Base-by-base conservation (phyloP, 1,284 basidiomycete species). In the Puccinia novopanici region DNA sequence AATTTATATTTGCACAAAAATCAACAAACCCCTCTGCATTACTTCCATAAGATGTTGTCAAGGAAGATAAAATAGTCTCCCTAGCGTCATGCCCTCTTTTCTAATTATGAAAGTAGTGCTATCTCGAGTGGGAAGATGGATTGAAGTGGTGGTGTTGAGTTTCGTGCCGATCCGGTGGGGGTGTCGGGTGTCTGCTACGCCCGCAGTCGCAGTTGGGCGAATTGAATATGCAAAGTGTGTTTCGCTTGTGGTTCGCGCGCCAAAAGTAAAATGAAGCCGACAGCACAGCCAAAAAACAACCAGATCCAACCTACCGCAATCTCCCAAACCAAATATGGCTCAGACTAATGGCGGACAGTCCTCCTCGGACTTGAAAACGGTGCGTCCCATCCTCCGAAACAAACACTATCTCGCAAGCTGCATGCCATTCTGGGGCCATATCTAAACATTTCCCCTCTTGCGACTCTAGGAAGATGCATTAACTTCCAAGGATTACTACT, bases 401-500 rank as follows among this genome's bases (percentile, higher is more conserved):
- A 59, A 63, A 1, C 34, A 1, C 19, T 19, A 15, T 40, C 17
- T 15, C 4, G n/a, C n/a, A n/a, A n/a, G n/a, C n/a, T n/a, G n/a
- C n/a, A n/a, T n/a, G n/a, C n/a, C n/a, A n/a, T n/a, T n/a, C n/a
- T n/a, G n/a, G n/a, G n/a, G n/a, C n/a, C n/a, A n/a, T n/a, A n/a
- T n/a, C 59, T 63, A 34, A 63, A 2, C 34, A 40, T 19, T 45
- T 45, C 8, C 45, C 15, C 45, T 45, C 45, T 45, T 45, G 45
- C 45, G 17, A 63, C 34, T 63, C 10, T 30, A 68, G 67, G 67
- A 48, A n/a, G 67, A 68, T 24, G 48, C 67, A 50, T 68, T 68
- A 34, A 68, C 67, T 3, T 68, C 67, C 27, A 68, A 68, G 40
- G 67, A 68, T 71, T 52, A 73, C 52, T 81, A 75, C 48, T 74